Base-by-base conservation (phyloP, 129 eudicot genomes). In the Mikania micrantha region DNA sequence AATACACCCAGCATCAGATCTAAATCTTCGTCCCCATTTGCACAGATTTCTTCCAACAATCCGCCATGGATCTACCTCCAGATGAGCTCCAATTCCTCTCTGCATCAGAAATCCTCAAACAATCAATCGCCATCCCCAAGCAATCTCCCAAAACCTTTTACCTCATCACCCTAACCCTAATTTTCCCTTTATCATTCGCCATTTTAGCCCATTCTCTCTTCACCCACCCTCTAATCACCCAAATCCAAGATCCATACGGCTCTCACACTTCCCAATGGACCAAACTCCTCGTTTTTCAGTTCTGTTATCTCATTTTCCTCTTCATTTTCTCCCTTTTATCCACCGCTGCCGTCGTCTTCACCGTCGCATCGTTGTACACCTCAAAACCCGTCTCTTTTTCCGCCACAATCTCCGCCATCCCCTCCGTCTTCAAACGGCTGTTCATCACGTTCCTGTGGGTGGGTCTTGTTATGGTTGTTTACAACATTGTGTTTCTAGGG, bases 271-370 rank as follows among this genome's bases (percentile, higher is more conserved):
- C 87, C 25, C 77, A 79, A 32, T 83, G 87, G 90, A 64, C 82
- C 11, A 80, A 77, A 44, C 94, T 89, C 41, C 72, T 89, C 20
- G 0, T 75, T 6, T 78, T 89, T 59, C 96, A 89, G 67, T 86
- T 89, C 62, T 77, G 40, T 67, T 89, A 89, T 74, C 87, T 85
- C 72, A 66, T 86, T n/a, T 89, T 89, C 81, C 87, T 89, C 73
- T 89, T 89, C 71, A 67, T 88, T 5, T 89, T 89, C 71, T 89
- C 96, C 16, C 90, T 89, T 28, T 73, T 89, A 11, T 85, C 94
- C 65, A 89, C 96, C 47, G 96, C 96, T 52, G 96, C 96, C 63
- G 82, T 81, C 24, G 94, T 89, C 73, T 89, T 89, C 82, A 89
- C 96, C 70, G 94, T 85, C 35, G 96, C 96, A 21, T 89, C 96